Percentiles rank a stretch among this genome's conserved stretches.
Evolutionary conservation across 257 asterid species (phyloP).

Genomic region (Osmanthus fragrans): DNA sequence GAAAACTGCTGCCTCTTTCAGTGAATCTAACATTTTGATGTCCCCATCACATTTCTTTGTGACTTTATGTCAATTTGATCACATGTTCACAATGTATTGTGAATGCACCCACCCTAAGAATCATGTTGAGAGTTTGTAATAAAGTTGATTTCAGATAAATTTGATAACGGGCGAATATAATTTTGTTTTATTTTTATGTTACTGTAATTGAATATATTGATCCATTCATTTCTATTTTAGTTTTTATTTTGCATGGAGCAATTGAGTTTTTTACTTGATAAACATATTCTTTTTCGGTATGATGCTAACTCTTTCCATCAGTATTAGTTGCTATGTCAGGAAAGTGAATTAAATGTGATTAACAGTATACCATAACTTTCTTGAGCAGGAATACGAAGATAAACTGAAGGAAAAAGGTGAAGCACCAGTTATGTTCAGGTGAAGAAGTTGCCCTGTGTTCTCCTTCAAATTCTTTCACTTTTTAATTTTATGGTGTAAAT

Average conservation of each 20-base stretch:
- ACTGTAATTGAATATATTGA: too few relatives aligned
- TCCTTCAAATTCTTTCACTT: neutral
- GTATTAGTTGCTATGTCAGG: neutral
- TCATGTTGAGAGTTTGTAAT: neutral
- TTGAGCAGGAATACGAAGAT: constrained; percentile 78
- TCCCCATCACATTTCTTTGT: neutral
- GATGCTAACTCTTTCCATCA: neutral
- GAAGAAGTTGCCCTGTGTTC: constrained; percentile 28
- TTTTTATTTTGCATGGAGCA: neutral
- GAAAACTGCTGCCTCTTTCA: neutral
- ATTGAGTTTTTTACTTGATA: neutral
- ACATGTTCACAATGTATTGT: neutral
- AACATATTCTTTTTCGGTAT: neutral
- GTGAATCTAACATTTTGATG: neutral
- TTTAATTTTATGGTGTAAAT: constrained; percentile 1
- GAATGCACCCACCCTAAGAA: neutral
- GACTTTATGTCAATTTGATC: neutral
- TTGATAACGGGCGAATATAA: too few relatives aligned
- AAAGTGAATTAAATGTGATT: constrained; percentile 1
- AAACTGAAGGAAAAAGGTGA: constrained; percentile 95
- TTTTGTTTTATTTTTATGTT: neutral
- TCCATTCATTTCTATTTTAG: neutral
- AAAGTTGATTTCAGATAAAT: neutral
- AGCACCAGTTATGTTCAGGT: constrained; percentile 99
- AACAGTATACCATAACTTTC: constrained; percentile 17